Evolutionary conservation across 768 basidiomycete genomes (phyloP), one percentile per base, ranked within the genome.

Genomic region (Boletus bicolor): DNA sequence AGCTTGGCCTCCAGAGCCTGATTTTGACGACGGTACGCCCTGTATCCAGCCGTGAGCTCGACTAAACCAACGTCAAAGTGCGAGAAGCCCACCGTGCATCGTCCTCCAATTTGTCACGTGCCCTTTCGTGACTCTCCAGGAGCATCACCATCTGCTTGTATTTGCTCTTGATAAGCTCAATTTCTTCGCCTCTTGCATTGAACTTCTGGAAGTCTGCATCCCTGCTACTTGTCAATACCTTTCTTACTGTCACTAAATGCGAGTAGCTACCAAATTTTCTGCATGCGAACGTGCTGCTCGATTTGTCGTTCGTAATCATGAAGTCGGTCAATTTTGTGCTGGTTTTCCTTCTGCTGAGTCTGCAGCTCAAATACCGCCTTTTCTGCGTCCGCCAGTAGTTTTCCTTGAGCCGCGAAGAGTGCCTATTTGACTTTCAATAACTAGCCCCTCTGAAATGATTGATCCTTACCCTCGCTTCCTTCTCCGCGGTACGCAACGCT

Each of bases 251-350:
- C 24, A 39, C n/a, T 6, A 35, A n/a, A 4, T 24, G 24, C 9
- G n/a, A 44, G 19, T 30, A 1, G 11, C 32, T 68, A 91, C 93
- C 93, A 96, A 61, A 93, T 72, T 49, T 81, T 79, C 65, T 92
- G 89, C 64, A 88, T 81, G 53, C 84, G 82, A 42, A 86, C 75
- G 56, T 91, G 81, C 64, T 93, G 89, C 50, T 91, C 86, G 44
- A 96, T 91, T 62, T 90, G 87, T n/a, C 75, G 76, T 67, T 97
- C 93, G 61, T 94, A 96, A 68, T 96, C 92, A 48, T 78, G 75
- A 42, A 96, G 75, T 17, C 89, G 81, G 57, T 86, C 84, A 12
- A 96, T 82, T 66, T 94, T 94, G 64, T 89, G 89, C 56, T 85
- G 82, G 44, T 79, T 85, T 70, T 90, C 90, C 63, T 90, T 89